Base-by-base conservation (phyloP, 305 asterid genomes). In the Fraxinus nigra region DNA sequence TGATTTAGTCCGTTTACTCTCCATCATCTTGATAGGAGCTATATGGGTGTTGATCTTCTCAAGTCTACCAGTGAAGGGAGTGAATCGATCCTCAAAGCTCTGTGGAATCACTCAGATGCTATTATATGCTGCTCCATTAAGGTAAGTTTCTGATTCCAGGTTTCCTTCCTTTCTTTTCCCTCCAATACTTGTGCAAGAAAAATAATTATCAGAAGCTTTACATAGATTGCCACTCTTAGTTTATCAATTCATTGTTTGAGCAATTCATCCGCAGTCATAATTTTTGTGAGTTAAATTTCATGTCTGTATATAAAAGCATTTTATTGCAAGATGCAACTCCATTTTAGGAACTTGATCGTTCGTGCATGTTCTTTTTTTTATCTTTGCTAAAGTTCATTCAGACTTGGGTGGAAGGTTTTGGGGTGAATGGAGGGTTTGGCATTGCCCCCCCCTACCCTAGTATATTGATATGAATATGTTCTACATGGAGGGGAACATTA, bases 101-200 rank as follows among this genome's bases (percentile, higher is more conserved):
- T 95, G 4, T 95, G 99, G 99, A 91, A 90, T 83, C 95, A 93
- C 89, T 90, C 97, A 1, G 99, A 95, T 77, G 97, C 99, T 84
- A 87, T 94, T 48, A 77, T 95, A 88, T 95, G 99, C 90, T 95
- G 97, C 89, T 95, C 98, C 84, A 79, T 91, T 79, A 95, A 95
- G 97, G 98, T 92, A 77, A 65, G 7, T 67, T 61, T 22, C 77
- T 28, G 26, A 7, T 48, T 80, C 78, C 4, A 8, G 40, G 18
- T 56, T 56, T n/a, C 18, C 48, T n/a, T n/a, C 18, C 73, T 65
- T 65, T 26, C n/a, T 65, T 65, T 26, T 26, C 35, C 34, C 3
- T 65, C 18, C 8, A 10, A 28, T 65, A 9, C 35, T 65, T 0
- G 8, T 65, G 35, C 73, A 65, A 65, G 73, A 61, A 65, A 65